phyloP scores from a whole-genome alignment of 2,329 filamentous ascomycete species.

The Aspergillus fumigatus region DNA sequence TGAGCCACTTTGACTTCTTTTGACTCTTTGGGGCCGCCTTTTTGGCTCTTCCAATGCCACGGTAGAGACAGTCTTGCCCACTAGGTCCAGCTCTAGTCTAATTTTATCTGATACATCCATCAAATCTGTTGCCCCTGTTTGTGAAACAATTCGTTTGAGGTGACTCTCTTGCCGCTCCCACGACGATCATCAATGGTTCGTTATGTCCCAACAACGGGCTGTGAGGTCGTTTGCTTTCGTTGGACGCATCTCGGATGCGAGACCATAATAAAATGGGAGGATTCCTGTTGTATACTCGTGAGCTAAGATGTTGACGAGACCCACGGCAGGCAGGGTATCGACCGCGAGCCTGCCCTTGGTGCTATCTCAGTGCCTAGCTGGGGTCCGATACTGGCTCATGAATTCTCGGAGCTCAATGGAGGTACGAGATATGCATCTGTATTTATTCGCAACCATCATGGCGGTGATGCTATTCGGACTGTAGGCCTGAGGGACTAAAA shows the following conservation, averaged over 20 bases:
- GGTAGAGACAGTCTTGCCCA: no score
- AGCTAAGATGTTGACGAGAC: constrained; percentile 54
- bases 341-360: constrained; percentile 62
- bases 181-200: constrained; percentile 52
- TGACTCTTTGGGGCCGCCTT: no score
- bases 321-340: constrained; percentile 54
- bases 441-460: no score
- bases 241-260: constrained; percentile 59
- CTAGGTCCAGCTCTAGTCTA: no score
- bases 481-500: no score
- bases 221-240: constrained; percentile 62
- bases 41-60: no score
- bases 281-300: constrained; percentile 54
- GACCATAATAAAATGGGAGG: constrained; percentile 58
- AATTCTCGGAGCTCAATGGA: no score
- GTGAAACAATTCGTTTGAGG: constrained; percentile 43
- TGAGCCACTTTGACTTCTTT: no score
- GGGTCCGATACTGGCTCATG: no score
- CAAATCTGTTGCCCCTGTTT: constrained; percentile 23
- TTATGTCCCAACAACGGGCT: constrained; percentile 53
- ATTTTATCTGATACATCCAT: no score
- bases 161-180: constrained; percentile 56
- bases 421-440: no score
- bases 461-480: no score
- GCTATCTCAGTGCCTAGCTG: constrained; percentile 29